Percentiles rank a stretch among this genome's conserved stretches.
Conservation (phyloP, 2,329 filamentous ascomycete genomes). For the Botrytis byssoidea region DNA sequence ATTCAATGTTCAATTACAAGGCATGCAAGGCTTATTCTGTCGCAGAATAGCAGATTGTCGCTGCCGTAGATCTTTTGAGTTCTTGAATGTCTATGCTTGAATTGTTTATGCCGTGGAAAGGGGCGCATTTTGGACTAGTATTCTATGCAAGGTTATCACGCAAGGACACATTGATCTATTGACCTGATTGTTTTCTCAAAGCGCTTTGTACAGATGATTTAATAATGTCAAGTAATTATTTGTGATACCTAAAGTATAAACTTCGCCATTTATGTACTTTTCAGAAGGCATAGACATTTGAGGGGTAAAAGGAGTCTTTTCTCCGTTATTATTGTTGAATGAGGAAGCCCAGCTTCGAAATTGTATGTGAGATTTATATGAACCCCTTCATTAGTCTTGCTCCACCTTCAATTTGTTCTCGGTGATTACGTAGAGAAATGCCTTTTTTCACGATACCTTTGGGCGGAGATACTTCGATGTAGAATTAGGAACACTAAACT, state of each 20-base stretch:
- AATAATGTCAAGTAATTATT: not conserved
- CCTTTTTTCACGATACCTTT: constrained; percentile 8
- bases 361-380: constrained; percentile 5
- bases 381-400: constrained; percentile 14
- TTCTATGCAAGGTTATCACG: constrained; percentile 2
- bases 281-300: not conserved
- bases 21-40: constrained; percentile 17
- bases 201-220: not conserved
- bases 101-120: constrained; percentile 15
- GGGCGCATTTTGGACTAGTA: constrained; percentile 11
- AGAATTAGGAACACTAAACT: constrained; percentile 1
- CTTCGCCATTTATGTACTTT: not conserved
- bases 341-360: constrained; percentile 3
- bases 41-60: constrained; percentile 15
- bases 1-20: constrained; percentile 2
- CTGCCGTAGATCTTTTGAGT: constrained; percentile 31
- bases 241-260: not conserved
- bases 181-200: not conserved
- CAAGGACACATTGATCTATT: not conserved
- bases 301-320: not conserved
- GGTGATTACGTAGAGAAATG: constrained; percentile 19
- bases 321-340: not conserved
- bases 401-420: constrained; percentile 22
- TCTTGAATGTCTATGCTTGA: constrained; percentile 1
- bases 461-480: not conserved